These are phyloP conservation scores for Asterochloris erici DNA, from an alignment of 139 green algal species.

Conservation along the genomic window DNA sequence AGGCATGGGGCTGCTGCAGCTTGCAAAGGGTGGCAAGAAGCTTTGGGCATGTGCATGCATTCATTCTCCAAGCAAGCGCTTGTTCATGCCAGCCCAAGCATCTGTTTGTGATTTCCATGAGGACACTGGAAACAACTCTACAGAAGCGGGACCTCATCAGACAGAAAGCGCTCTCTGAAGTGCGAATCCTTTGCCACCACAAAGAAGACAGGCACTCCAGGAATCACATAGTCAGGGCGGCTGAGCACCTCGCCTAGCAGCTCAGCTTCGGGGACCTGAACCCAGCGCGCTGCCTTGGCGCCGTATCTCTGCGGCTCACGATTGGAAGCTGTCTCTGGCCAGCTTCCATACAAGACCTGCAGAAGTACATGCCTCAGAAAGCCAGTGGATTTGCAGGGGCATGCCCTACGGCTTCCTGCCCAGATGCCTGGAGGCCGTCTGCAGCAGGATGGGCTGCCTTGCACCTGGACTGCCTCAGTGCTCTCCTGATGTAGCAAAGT, in stretches of 20 bases:
- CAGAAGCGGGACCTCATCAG: slow-evolving; percentile 29
- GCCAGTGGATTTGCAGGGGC: no score
- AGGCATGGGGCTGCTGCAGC: no score
- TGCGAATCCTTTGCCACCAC: slow-evolving; percentile 63
- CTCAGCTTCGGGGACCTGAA: slow-evolving; percentile 29
- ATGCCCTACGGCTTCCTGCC: no score
- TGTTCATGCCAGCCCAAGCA: no score
- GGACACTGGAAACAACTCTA: no score
- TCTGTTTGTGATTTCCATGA: no score
- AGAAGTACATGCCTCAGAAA: not conserved
- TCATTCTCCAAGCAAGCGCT: no score
- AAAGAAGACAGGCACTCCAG: slow-evolving; percentile 80
- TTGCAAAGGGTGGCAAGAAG: no score
- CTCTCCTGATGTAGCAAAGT: not conserved
- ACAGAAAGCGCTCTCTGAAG: slow-evolving; percentile 64
- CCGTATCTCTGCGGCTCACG: slow-evolving; percentile 64
- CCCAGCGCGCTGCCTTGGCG: slow-evolving; percentile 33
- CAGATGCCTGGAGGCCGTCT: no score
- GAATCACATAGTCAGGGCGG: slow-evolving; percentile 56
- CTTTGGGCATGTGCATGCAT: no score
- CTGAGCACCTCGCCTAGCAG: slow-evolving; percentile 51
- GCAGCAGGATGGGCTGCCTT: no score
- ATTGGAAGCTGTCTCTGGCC: slow-evolving; percentile 47
- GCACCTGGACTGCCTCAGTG: no score
- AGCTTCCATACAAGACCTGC: slow-evolving; percentile 60